Conservation (phyloP, 1,284 basidiomycete species). For the Trametes sp. region DNA sequence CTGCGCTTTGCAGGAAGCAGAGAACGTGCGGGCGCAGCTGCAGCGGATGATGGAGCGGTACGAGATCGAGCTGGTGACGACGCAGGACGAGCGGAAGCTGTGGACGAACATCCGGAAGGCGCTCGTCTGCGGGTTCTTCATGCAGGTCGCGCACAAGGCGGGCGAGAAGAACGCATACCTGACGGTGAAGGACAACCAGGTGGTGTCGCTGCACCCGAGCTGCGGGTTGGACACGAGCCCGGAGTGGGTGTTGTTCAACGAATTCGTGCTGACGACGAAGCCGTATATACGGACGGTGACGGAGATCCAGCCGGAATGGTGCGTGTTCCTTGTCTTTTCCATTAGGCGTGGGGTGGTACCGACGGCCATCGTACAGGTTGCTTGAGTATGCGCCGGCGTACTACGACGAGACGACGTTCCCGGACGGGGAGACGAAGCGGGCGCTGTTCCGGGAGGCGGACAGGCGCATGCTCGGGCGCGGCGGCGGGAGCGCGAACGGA, state of each 20-base stretch:
- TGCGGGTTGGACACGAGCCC: conserved; percentile 93
- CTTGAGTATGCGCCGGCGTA: conserved; percentile 84
- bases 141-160: conserved; percentile 97
- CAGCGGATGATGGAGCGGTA: conserved; percentile 93
- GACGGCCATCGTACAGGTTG: conserved; percentile 59
- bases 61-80: conserved; percentile 83
- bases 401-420: conserved; percentile 66
- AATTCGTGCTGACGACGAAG: conserved; percentile 93
- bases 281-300: conserved; percentile 94
- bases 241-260: conserved; percentile 98
- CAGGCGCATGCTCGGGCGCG: no score
- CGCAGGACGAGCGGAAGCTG: conserved; percentile 81
- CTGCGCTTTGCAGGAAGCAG: conserved; percentile 89
- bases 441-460: background rate
- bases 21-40: conserved; percentile 95
- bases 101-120: conserved; percentile 85
- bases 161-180: conserved; percentile 88
- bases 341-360: no score
- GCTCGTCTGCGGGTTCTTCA: conserved; percentile 95
- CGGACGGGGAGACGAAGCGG: background rate
- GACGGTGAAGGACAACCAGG: conserved; percentile 94
- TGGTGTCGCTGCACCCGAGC: conserved; percentile 93
- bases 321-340: conserved; percentile 41
- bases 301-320: conserved; percentile 92
- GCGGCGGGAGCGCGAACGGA: no score